Conservation (phyloP, 257 asterid species). For the Solanum etuberosum region DNA sequence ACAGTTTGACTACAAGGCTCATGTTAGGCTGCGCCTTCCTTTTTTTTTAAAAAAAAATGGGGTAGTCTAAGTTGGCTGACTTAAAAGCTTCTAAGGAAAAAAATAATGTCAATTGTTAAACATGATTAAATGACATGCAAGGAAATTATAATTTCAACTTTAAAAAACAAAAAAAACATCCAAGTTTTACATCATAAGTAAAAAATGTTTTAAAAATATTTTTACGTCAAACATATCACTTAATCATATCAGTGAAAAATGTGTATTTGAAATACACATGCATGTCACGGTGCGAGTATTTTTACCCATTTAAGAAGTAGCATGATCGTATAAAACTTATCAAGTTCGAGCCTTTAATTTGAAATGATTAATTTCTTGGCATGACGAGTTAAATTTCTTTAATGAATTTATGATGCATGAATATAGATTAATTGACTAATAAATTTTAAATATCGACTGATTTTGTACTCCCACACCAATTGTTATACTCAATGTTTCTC, state of each 20-base stretch:
- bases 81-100: no score
- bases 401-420: background rate
- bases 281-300: background rate
- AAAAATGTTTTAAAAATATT: no score
- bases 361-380: background rate
- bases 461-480: background rate
- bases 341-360: background rate
- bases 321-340: background rate
- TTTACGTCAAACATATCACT: background rate
- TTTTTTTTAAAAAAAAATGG: no score
- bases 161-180: no score
- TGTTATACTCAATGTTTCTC: background rate
- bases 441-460: background rate
- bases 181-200: no score
- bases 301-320: background rate
- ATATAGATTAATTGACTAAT: background rate
- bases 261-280: background rate
- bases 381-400: background rate
- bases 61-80: no score
- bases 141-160: no score
- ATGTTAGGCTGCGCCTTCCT: no score
- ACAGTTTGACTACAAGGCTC: no score
- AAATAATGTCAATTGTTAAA: no score
- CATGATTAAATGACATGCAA: no score
- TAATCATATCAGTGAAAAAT: background rate